Base-by-base conservation (phyloP, 208 protist genomes). In the Leptomonas pyrrhocoris region DNA sequence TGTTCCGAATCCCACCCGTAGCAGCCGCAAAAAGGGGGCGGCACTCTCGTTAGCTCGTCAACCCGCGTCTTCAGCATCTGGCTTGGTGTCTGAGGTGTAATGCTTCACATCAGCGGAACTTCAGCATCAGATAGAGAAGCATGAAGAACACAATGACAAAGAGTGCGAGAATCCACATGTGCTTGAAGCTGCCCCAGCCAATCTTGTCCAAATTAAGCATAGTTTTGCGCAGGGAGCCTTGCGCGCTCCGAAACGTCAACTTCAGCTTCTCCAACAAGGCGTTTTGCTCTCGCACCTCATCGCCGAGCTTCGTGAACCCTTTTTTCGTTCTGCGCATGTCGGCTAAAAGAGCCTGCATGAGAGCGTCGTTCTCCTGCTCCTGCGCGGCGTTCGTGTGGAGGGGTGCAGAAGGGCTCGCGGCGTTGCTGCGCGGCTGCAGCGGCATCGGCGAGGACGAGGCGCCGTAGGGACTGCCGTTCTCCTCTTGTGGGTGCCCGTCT, bases 91-190 rank as follows among this genome's bases (percentile, higher is more conserved):
- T 38, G 34, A 38, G 9, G 7, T 38, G 7, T 3, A 9, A 9
- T 9, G 7, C 18, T 28, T 30, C 7, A 13, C 21, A 23, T 53
- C 21, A 53, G 28, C 80, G 68, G 43, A 90, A 85, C 34, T 83
- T 85, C 27, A 95, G 42, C 74, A 93, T 80, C 48, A 92, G 6
- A 42, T 91, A 93, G n/a, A 92, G 86, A 18, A 94, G 53, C 81
- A 95, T 79, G 43, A 92, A 77, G 28, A 92, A 90, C 19, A 89
- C 64, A 60, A 95, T 30, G 19, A 89, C 81, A 66, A 95, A 93
- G 5, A 94, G 68, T 23, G 88, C 88, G n/a, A 95, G 77, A 27
- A 90, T 40, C 88, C 90, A 95, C 74, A 95, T 92, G 67, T 95
- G 90, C n/a, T 46, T 73, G 43, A 88, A 85, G 58, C 80, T 73